Percentiles rank a stretch among this genome's conserved stretches.
Evolutionary conservation across 805 yeast genomes (phyloP).

Genomic region (Cyberlindnera saturnus): DNA sequence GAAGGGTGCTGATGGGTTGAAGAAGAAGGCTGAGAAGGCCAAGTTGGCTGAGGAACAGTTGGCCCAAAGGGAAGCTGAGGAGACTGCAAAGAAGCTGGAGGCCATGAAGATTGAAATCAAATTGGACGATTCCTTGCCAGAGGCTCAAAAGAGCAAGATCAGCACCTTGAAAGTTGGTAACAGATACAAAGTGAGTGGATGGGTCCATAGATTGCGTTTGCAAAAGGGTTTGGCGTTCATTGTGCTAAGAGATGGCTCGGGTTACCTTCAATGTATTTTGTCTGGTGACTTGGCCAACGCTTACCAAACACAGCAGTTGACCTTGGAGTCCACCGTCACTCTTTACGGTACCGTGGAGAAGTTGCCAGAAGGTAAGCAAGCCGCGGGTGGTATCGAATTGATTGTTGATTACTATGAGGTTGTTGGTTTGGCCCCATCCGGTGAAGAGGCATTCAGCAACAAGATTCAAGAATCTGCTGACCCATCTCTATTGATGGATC

Average conservation of each 20-base stretch:
- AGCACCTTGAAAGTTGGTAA: constrained; percentile 42
- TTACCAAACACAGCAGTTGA: constrained; percentile 73
- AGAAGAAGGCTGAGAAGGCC: constrained; percentile 55
- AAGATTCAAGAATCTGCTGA: constrained; percentile 91
- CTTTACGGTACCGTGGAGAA: constrained; percentile 76
- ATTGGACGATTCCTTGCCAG: constrained; percentile 70
- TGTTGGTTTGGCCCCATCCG: constrained; percentile 91
- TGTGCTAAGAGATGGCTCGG: constrained; percentile 93
- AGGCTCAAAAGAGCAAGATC: constrained; percentile 64
- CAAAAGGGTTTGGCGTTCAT: constrained; percentile 91
- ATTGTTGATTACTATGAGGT: constrained; percentile 85
- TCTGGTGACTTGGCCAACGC: constrained; percentile 92
- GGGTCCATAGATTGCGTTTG: constrained; percentile 91
- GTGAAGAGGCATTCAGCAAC: constrained; percentile 93
- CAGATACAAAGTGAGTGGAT: constrained; percentile 81
- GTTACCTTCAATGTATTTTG: constrained; percentile 80
- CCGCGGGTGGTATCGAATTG: constrained; percentile 96
- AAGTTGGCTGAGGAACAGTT: constrained; percentile 46
- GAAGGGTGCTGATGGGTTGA: constrained; percentile 89
- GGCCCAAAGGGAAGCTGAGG: constrained; percentile 57
- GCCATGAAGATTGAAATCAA: constrained; percentile 70
- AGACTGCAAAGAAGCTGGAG: constrained; percentile 69
- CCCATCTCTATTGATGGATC: constrained; percentile 86
- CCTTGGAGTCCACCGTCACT: constrained; percentile 80
- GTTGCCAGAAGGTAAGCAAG: constrained; percentile 93